Evolutionary conservation across 805 yeast species (phyloP).

Genomic region (Myxozyma udenii): DNA sequence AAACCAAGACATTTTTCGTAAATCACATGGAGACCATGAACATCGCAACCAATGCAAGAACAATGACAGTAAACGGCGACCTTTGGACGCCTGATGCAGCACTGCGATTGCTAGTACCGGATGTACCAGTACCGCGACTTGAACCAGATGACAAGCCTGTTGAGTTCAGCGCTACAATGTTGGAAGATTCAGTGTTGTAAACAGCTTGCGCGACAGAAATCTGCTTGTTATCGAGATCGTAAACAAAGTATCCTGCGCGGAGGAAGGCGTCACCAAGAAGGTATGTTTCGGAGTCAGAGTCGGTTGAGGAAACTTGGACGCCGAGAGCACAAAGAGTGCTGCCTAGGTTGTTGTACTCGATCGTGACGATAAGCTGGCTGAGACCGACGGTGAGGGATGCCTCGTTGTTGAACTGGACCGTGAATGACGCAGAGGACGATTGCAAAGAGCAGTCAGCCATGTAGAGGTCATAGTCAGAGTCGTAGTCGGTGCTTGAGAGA

Average conservation of each 20-base stretch:
- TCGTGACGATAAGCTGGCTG: conserved; percentile 29
- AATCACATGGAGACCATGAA: too few species aligned
- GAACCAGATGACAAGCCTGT: conserved; percentile 15
- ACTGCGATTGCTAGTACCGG: too few species aligned
- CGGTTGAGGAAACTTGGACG: conserved; percentile 17
- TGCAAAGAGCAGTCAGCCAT: conserved; percentile 40
- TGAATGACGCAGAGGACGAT: conserved; percentile 34
- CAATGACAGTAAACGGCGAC: too few species aligned
- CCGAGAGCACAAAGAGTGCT: conserved; percentile 33
- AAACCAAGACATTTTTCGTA: too few species aligned
- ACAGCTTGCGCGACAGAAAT: conserved; percentile 56
- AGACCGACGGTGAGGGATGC: conserved; percentile 48
- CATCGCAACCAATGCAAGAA: too few species aligned
- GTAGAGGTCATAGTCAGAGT: conserved; percentile 43
- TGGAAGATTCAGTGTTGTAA: conserved; percentile 16
- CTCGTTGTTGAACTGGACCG: conserved; percentile 51
- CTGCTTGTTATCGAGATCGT: conserved; percentile 56
- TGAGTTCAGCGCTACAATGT: conserved; percentile 17
- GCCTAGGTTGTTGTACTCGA: conserved; percentile 24
- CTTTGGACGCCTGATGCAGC: too few species aligned
- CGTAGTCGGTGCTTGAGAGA: conserved; percentile 41
- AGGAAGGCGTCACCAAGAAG: conserved; percentile 57
- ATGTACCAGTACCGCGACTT: conserved; percentile 7
- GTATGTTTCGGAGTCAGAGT: conserved; percentile 30
- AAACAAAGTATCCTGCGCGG: conserved; percentile 60